phyloP scores from a whole-genome alignment of 371 early-diverging fungal species.

The Mucor mucedo region DNA sequence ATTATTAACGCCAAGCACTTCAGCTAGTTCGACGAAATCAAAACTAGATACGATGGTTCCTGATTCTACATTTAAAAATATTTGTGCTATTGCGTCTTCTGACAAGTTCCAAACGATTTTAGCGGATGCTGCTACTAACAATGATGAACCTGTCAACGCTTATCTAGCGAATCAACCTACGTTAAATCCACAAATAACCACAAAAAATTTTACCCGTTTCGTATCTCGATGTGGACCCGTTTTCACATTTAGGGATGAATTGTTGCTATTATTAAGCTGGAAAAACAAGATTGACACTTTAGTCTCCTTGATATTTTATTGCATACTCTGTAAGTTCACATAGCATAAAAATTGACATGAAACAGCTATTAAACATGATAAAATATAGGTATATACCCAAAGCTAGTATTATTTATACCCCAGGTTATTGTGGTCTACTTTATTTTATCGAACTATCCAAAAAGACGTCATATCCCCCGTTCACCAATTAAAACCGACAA shows the following conservation, averaged over 20 bases:
- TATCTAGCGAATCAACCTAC: conserved; percentile 42
- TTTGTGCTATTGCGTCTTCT: conserved; percentile 22
- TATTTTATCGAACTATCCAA: conserved; percentile 16
- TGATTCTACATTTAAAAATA: conserved; percentile 7
- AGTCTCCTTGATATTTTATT: conserved; percentile 40
- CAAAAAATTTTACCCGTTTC: conserved; percentile 50
- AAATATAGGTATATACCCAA: conserved; percentile 45
- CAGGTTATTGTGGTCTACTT: conserved; percentile 32
- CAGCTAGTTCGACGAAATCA: too few relatives aligned
- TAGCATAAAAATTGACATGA: background rate
- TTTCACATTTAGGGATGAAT: conserved; percentile 44
- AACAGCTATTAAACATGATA: background rate
- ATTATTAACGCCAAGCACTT: too few relatives aligned
- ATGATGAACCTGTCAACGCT: conserved; percentile 29
- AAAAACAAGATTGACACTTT: conserved; percentile 43
- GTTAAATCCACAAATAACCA: conserved; percentile 44
- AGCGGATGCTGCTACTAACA: conserved; percentile 39
- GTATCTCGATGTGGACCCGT: conserved; percentile 49
- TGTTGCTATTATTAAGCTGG: conserved; percentile 48
- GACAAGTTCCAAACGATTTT: conserved; percentile 41
- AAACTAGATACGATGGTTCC: background rate
- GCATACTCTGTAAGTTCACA: conserved; percentile 37
- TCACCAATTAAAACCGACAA: conserved; percentile 1
- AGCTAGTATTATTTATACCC: conserved; percentile 40
- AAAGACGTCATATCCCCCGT: background rate